Evolutionary conservation across 2,329 filamentous ascomycete genomes (phyloP).

Genomic region (Emergomyces pasteurianus): DNA sequence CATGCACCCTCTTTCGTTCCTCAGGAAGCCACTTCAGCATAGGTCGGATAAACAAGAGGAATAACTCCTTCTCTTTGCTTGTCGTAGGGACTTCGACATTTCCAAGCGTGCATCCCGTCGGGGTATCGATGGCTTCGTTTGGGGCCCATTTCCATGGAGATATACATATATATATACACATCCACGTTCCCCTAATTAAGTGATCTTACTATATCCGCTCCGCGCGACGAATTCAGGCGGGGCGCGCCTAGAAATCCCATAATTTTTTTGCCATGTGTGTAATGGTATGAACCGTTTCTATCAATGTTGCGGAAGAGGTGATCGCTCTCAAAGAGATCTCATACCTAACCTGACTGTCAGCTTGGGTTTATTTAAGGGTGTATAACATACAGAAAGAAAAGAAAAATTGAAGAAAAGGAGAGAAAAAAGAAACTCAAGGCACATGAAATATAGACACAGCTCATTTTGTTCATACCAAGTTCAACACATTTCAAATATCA

Average conservation of each 20-base stretch:
- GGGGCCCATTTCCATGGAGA: not conserved
- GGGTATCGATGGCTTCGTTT: not conserved
- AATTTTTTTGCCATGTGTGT: conserved; percentile 24
- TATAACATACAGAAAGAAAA: not conserved
- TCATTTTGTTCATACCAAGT: conserved; percentile 10
- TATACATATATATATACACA: conserved; percentile 11
- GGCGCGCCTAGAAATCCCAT: conserved; percentile 25
- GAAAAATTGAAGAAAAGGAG: not conserved
- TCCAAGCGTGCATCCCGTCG: conserved; percentile 5
- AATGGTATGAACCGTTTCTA: conserved; percentile 5
- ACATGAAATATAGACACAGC: too few relatives aligned
- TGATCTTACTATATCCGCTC: conserved; percentile 14
- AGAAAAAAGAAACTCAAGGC: not conserved
- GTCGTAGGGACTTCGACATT: conserved; percentile 13
- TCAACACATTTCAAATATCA: conserved; percentile 17
- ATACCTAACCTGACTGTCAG: conserved; percentile 9
- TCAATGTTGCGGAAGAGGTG: conserved; percentile 13
- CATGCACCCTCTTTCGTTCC: conserved; percentile 24
- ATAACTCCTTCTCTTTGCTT: conserved; percentile 17
- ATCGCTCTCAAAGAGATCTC: conserved; percentile 14
- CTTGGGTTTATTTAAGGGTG: not conserved
- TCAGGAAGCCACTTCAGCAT: conserved; percentile 32
- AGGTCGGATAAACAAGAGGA: conserved; percentile 23
- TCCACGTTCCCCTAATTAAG: not conserved
- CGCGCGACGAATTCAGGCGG: conserved; percentile 23